These are phyloP conservation scores for Shiraia bambusicola DNA, from an alignment of 2,329 filamentous ascomycete genomes.

Conservation along the genomic window DNA sequence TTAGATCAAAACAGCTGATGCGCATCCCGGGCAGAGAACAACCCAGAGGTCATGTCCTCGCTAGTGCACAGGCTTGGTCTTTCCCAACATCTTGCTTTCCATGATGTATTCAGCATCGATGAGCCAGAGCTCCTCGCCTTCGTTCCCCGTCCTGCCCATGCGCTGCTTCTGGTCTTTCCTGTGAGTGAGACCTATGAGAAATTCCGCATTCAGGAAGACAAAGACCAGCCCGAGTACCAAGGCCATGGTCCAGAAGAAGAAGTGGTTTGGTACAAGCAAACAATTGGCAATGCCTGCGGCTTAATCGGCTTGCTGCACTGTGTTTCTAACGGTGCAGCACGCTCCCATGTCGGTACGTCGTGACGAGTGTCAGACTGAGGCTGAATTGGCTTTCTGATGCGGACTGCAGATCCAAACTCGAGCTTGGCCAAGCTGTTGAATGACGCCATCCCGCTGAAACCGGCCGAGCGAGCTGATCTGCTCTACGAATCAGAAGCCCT, in stretches of 20 bases:
- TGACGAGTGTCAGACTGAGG: not conserved
- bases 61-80: slow-evolving; percentile 86
- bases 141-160: slow-evolving; percentile 83
- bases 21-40: slow-evolving; percentile 58
- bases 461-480: slow-evolving; percentile 66
- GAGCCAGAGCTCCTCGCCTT: slow-evolving; percentile 83
- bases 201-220: slow-evolving; percentile 73
- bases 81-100: slow-evolving; percentile 71
- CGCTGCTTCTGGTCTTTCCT: slow-evolving; percentile 90
- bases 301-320: slow-evolving; percentile 88
- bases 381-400: slow-evolving; percentile 15
- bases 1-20: slow-evolving; percentile 3
- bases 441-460: slow-evolving; percentile 69
- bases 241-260: slow-evolving; percentile 70
- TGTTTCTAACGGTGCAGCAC: slow-evolving; percentile 74
- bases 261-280: slow-evolving; percentile 93
- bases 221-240: slow-evolving; percentile 61
- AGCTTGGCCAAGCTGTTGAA: slow-evolving; percentile 66
- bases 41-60: slow-evolving; percentile 85
- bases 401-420: slow-evolving; percentile 48
- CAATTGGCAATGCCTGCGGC: slow-evolving; percentile 91
- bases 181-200: slow-evolving; percentile 77
- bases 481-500: slow-evolving; percentile 76
- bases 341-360: slow-evolving; percentile 40
- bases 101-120: slow-evolving; percentile 90